phyloP scores from a whole-genome alignment of 805 yeast genomes.

The Wickerhamiella hasegawae region DNA sequence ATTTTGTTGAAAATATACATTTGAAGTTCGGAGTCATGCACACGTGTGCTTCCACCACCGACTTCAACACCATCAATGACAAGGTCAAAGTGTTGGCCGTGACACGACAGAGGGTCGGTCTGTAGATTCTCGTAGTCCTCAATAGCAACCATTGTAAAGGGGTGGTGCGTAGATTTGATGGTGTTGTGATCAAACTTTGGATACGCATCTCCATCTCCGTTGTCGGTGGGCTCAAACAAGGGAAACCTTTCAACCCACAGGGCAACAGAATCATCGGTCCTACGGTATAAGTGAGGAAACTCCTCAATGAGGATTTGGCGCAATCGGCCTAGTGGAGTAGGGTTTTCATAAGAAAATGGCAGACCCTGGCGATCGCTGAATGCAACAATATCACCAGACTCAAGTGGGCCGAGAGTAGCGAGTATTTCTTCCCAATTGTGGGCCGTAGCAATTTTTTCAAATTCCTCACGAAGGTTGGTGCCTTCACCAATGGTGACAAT shows the following conservation, averaged over 20 bases:
- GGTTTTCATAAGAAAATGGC: constrained; percentile 64
- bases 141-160: constrained; percentile 80
- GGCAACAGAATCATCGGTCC: constrained; percentile 16
- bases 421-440: constrained; percentile 8
- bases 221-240: constrained; percentile 51
- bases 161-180: constrained; percentile 79
- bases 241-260: constrained; percentile 89
- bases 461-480: constrained; percentile 1
- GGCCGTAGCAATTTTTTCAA: constrained; percentile 6
- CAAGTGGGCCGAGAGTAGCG: constrained; percentile 31
- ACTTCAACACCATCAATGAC: constrained; percentile 89
- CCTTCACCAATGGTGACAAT: constrained; percentile 3
- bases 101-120: constrained; percentile 41
- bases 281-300: constrained; percentile 34
- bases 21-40: constrained; percentile 75
- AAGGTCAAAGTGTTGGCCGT: constrained; percentile 87
- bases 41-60: constrained; percentile 95
- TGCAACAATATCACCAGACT: constrained; percentile 61
- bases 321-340: constrained; percentile 82
- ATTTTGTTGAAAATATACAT: constrained; percentile 50
- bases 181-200: constrained; percentile 41
- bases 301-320: constrained; percentile 55
- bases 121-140: constrained; percentile 47
- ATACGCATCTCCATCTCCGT: constrained; percentile 23
- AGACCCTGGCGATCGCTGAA: constrained; percentile 50